phyloP scores from a whole-genome alignment of 352 stramenopile species.

The Globisporangium apiculatum region DNA sequence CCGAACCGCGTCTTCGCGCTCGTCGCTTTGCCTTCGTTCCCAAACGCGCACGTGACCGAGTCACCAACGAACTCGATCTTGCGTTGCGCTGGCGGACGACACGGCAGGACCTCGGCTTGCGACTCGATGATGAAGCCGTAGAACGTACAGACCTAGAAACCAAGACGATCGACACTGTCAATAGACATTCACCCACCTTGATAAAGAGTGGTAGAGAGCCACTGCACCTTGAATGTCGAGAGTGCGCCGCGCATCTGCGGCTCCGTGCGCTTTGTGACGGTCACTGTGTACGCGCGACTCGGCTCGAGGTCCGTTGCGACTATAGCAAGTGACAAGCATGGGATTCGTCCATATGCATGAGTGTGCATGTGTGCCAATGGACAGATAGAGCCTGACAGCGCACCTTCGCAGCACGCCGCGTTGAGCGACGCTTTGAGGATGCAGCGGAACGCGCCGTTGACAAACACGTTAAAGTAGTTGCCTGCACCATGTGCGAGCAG shows the following conservation, averaged over 20 bases:
- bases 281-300: constrained; percentile 49
- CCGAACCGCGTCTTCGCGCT: constrained; percentile 66
- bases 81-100: constrained; percentile 23
- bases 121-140: constrained; percentile 84
- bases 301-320: constrained; percentile 54
- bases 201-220: too few species aligned
- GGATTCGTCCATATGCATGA: background rate
- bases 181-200: too few species aligned
- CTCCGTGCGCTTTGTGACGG: constrained; percentile 78
- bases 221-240: constrained; percentile 75
- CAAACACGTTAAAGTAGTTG: constrained; percentile 88
- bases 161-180: too few species aligned
- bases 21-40: constrained; percentile 75
- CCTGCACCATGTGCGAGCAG: constrained; percentile 21
- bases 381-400: background rate
- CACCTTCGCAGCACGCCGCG: constrained; percentile 76
- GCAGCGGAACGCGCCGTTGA: constrained; percentile 61
- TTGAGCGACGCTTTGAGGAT: constrained; percentile 74
- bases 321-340: constrained; percentile 12
- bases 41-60: constrained; percentile 68
- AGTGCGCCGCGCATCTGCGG: constrained; percentile 77
- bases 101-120: constrained; percentile 48
- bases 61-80: constrained; percentile 28
- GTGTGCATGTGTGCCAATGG: background rate
- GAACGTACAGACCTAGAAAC: constrained; percentile 71